phyloP scores from a whole-genome alignment of 2,329 filamentous ascomycete species.

The Venturia pyrina region DNA sequence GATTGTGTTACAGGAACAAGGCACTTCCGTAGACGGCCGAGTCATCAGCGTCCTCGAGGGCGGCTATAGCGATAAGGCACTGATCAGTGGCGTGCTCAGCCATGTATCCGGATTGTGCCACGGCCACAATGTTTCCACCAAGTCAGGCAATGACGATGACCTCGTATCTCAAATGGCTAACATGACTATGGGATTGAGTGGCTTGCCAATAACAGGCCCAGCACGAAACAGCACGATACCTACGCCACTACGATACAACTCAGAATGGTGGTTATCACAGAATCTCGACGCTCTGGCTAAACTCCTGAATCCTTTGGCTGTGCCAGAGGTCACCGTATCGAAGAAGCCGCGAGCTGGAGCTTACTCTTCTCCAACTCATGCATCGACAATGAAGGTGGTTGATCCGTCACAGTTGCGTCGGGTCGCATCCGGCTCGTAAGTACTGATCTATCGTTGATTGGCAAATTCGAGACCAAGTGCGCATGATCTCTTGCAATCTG shows the following conservation, averaged over 20 bases:
- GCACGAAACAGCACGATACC: neutral
- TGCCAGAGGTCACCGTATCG: conserved; percentile 38
- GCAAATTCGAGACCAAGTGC: neutral
- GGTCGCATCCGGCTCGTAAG: conserved; percentile 46
- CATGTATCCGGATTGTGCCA: conserved; percentile 76
- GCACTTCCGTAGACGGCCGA: conserved; percentile 66
- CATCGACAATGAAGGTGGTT: conserved; percentile 72
- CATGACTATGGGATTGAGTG: conserved; percentile 19
- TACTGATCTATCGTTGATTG: neutral
- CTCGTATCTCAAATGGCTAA: conserved; percentile 51
- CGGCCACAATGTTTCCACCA: conserved; percentile 29
- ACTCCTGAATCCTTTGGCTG: conserved; percentile 40
- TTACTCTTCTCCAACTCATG: conserved; percentile 71
- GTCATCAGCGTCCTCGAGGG: conserved; percentile 92
- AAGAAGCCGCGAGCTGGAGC: conserved; percentile 27
- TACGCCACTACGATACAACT: conserved; percentile 9
- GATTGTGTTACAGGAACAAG: conserved; percentile 52
- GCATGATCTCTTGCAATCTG: neutral
- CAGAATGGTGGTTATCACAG: conserved; percentile 26
- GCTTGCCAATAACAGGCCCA: conserved; percentile 5
- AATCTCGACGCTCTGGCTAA: conserved; percentile 62
- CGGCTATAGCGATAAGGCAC: conserved; percentile 85
- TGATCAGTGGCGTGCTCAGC: conserved; percentile 80
- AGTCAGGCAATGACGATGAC: conserved; percentile 28
- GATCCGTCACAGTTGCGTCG: conserved; percentile 56